Conservation (phyloP, 225 moss, liverwort and hornwort genomes). For the Takakia lepidozioides region DNA sequence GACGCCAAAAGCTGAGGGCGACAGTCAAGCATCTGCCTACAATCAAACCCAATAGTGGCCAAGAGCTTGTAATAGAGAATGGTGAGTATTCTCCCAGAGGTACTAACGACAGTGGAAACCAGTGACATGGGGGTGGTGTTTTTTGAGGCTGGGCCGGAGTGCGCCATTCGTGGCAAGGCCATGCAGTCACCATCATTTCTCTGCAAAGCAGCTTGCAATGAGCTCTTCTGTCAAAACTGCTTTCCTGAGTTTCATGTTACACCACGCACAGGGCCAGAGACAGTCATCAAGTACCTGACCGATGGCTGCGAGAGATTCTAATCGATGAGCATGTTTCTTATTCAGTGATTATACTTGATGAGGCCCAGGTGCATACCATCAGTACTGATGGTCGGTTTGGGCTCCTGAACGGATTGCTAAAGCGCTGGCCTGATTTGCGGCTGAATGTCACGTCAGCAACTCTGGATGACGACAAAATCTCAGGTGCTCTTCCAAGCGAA, state of each 20-base stretch:
- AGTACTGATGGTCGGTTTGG: constrained; percentile 86
- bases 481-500: constrained; percentile 94
- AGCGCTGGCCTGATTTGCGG: constrained; percentile 82
- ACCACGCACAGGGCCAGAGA: constrained; percentile 93
- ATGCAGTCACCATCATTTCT: constrained; percentile 36
- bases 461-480: constrained; percentile 91
- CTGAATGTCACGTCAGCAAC: constrained; percentile 95
- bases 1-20: constrained; percentile 55
- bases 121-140: constrained; percentile 78
- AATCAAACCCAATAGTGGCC: constrained; percentile 80
- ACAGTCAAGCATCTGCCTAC: constrained; percentile 82
- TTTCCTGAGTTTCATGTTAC: no score
- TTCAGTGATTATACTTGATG: constrained; percentile 91
- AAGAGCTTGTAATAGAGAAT: constrained; percentile 53
- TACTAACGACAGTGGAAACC: constrained; percentile 26
- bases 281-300: constrained; percentile 96
- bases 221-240: constrained; percentile 77
- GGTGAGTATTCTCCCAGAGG: background rate
- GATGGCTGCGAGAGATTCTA: constrained; percentile 83
- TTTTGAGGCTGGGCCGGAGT: constrained; percentile 89
- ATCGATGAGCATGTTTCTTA: constrained; percentile 79
- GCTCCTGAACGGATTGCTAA: constrained; percentile 74
- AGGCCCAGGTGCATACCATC: constrained; percentile 93
- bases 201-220: constrained; percentile 68
- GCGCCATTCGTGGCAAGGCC: constrained; percentile 49